Base-by-base conservation (phyloP, 371 early-diverging fungal genomes). In the Apophysomyces variabilis region DNA sequence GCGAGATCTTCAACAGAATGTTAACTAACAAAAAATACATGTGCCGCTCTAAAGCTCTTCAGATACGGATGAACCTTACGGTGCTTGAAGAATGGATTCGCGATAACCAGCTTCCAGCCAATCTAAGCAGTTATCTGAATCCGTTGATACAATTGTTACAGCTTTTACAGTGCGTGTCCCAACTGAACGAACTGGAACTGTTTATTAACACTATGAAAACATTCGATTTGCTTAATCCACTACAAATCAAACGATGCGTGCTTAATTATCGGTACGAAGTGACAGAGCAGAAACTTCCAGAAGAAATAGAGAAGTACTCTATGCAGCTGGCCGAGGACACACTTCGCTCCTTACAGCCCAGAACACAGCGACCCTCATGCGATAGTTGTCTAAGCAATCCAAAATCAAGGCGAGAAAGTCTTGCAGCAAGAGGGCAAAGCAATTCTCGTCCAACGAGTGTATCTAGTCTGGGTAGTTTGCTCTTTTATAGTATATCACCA, bases 181-280 rank as follows among this genome's bases (percentile, higher is more conserved):
- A 89, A 44, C 74, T 92, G 8, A 74, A 79, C 0, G 88, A 91
- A 57, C 77, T 95, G 26, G 76, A 75, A 21, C 86, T 84, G 39
- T 93, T 90, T 77, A 78, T 92, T 32, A 90, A 90, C 66, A 90
- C 91, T 6, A 85, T 88, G 18, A 82, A 88, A 57, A 78, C 83
- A 41, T 82, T 92, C 61, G 85, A 88, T 50, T 57, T 81, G 6
- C 73, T 94, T 9, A 94, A 92, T 62, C 80, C 88, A 2, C 70
- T 88, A 56, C 95, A 95, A 65, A 76, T 93, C 39, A 85, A 87
- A 61, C 82, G 89, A 8, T 85, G 87, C 3, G 87, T 93, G 14
- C 80, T 86, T 8, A 79, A 82, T 44, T 97, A 97, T 72, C 86
- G 91, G 8, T 97, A 94, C 69, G 97, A 97, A 67, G 89, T 93